phyloP scores from a whole-genome alignment of 1,284 basidiomycete species.

The Amylostereum areolatum region DNA sequence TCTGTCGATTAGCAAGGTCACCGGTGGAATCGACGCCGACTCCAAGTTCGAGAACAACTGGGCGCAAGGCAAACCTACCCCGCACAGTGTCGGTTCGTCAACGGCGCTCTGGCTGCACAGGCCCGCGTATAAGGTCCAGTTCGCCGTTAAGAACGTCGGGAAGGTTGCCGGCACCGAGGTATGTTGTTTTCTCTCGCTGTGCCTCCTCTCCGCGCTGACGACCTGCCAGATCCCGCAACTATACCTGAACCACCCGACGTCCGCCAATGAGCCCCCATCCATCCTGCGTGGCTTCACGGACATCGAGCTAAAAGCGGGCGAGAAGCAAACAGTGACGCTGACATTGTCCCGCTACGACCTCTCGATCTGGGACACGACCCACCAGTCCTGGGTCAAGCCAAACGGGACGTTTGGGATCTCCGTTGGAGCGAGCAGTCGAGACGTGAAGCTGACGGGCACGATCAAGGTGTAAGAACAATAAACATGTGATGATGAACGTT shows the following conservation, averaged over 20 bases:
- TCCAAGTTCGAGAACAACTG: conserved; percentile 24
- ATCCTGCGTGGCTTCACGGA: conserved; percentile 41
- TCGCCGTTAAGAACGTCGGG: conserved; percentile 26
- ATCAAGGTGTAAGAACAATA: conserved; percentile 7
- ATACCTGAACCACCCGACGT: conserved; percentile 35
- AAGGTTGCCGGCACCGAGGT: conserved; percentile 20
- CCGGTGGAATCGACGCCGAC: conserved; percentile 6
- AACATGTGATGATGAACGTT: no score
- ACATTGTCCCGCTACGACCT: conserved; percentile 37
- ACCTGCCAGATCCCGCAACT: conserved; percentile 34
- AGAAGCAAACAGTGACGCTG: conserved; percentile 29
- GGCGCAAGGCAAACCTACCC: conserved; percentile 24
- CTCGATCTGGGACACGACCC: conserved; percentile 39
- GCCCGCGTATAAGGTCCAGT: conserved; percentile 21
- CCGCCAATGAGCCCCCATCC: conserved; percentile 34
- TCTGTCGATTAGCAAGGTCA: conserved; percentile 18
- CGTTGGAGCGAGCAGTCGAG: conserved; percentile 50
- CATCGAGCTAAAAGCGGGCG: conserved; percentile 29
- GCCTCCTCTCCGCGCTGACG: not conserved
- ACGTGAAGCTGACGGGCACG: conserved; percentile 27
- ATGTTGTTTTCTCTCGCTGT: conserved; percentile 7
- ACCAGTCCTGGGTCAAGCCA: conserved; percentile 49
- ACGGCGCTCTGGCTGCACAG: conserved; percentile 16
- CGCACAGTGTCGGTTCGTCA: conserved; percentile 14
- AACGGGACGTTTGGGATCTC: conserved; percentile 36